Evolutionary conservation across 257 asterid genomes (phyloP), one percentile per base, ranked within the genome.

Genomic region (Solanum tarapatanum): DNA sequence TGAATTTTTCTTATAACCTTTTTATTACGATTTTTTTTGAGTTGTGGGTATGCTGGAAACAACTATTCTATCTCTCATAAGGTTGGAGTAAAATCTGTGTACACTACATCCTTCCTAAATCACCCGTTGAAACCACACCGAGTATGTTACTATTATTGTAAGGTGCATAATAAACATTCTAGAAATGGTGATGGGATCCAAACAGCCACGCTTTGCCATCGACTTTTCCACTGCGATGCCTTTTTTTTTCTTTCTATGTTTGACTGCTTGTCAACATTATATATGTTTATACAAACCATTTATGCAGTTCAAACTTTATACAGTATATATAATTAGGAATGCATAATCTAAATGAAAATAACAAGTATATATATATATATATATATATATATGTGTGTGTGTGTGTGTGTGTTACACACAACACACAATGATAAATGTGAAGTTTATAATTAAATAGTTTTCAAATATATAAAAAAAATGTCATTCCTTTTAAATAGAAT

Each of bases 1-100:
- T 68, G 11, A 1, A 68, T 68, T 12, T 68, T 6, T 12, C 19
- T 26, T 62, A 9, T 60, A 64, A 64, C 2, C 33, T 6, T 28
- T 68, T 68, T 26, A 26, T 26, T 26, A 68, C 2, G 0, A 1
- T 24, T 64, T 64, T 11, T 64, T 1, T 64, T 11, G 2, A 24
- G 8, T 12, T 0, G 2, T 2, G 3, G 1, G 4, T n/a, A 4
- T 66, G 6, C 0, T 1, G 2, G 0, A 26, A 66, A 66, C 2
- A 66, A 2, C 2, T 6, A 11, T 4, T 5, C 0, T 26, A 26
- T 2, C 19, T 66, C 19, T 62, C 3, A 23, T 8, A 10, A 4
- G 6, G 0, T 8, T 4, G 5, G 2, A 68, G 4, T 24, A 64
- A 64, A 8, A 12, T 64, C 1, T 10, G 8, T 4, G 1, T 26